Evolutionary conservation across 257 asterid genomes (phyloP).

Genomic region (Nicotiana attenuata): DNA sequence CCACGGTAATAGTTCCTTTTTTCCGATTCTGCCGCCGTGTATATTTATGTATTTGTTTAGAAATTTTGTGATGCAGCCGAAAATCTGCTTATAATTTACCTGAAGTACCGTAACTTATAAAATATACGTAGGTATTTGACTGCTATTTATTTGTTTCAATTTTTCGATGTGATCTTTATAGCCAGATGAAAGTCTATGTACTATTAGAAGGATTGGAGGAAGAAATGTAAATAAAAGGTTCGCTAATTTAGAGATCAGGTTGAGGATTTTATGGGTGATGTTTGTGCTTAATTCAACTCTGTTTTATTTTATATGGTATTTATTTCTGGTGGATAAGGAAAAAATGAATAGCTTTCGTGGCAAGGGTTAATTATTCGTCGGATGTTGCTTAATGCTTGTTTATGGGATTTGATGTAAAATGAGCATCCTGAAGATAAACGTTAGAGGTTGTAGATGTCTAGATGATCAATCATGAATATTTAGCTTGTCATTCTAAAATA

Average conservation of each 20-base stretch:
- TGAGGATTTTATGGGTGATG: neutral
- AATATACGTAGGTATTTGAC: too few species aligned
- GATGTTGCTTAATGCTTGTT: neutral
- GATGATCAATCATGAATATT: neutral
- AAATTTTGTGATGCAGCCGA: neutral
- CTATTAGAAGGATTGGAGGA: neutral
- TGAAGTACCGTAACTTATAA: neutral
- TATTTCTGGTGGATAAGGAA: neutral
- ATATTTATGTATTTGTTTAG: neutral
- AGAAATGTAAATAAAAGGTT: neutral
- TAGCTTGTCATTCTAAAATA: neutral
- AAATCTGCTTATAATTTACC: neutral
- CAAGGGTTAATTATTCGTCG: neutral
- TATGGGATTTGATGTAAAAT: neutral
- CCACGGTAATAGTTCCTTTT: constrained; percentile 25
- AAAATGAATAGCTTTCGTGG: neutral
- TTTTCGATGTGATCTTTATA: too few species aligned
- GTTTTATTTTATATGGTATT: neutral
- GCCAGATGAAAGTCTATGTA: too few species aligned
- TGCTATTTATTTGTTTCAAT: too few species aligned
- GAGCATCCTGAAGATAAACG: neutral
- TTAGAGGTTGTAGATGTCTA: neutral
- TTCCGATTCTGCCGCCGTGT: neutral
- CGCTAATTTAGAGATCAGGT: constrained; percentile 1
- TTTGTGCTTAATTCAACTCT: neutral